phyloP scores from a whole-genome alignment of 1,139 yeast species.

The Geotrichum restrictum region DNA sequence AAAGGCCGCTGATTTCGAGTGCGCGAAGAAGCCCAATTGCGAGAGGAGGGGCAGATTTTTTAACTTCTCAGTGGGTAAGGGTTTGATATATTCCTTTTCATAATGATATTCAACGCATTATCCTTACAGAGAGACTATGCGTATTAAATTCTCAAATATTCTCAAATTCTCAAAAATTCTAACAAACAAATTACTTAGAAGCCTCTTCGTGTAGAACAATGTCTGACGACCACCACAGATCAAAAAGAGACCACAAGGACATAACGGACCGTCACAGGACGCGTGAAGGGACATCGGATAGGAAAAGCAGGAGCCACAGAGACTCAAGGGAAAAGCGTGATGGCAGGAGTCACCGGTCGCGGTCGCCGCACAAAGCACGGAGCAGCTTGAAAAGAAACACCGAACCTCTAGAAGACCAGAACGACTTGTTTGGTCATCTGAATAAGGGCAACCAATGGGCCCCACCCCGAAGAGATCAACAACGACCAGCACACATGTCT shows the following conservation, averaged over 20 bases:
- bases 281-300: neutral
- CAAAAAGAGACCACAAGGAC: neutral
- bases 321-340: neutral
- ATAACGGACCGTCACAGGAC: neutral
- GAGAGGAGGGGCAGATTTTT: slow-evolving; percentile 1
- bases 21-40: neutral
- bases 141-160: too few species aligned
- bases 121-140: too few species aligned
- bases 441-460: neutral
- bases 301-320: neutral
- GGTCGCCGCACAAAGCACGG: neutral
- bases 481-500: slow-evolving; percentile 11
- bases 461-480: neutral
- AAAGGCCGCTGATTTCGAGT: neutral
- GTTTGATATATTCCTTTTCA: neutral
- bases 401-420: neutral
- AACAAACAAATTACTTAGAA: too few species aligned
- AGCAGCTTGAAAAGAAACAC: neutral
- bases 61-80: neutral
- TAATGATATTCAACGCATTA: too few species aligned
- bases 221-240: neutral
- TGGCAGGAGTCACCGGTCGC: neutral
- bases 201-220: neutral
- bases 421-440: neutral
- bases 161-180: too few species aligned